These are phyloP conservation scores for Chaetomium sp. DNA, from an alignment of 2,329 filamentous ascomycete genomes.

Conservation along the genomic window DNA sequence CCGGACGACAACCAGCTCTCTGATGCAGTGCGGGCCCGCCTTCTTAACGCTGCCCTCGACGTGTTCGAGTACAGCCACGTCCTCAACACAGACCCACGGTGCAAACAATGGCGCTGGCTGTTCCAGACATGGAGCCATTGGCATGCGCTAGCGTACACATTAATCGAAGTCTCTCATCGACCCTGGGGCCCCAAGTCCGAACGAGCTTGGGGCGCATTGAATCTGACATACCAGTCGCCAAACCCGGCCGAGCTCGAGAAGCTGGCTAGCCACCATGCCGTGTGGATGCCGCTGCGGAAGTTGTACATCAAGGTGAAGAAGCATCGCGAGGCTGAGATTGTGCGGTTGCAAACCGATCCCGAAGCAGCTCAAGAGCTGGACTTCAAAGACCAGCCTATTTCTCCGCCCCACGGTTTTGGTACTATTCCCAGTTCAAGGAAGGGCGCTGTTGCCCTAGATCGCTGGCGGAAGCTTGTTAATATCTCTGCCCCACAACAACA, in stretches of 20 bases:
- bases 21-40: slow-evolving; percentile 26
- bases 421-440: slow-evolving; percentile 42
- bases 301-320: slow-evolving; percentile 47
- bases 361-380: slow-evolving; percentile 46
- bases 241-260: slow-evolving; percentile 39
- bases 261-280: slow-evolving; percentile 40
- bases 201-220: slow-evolving; percentile 41
- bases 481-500: slow-evolving; percentile 20
- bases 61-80: slow-evolving; percentile 50
- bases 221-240: slow-evolving; percentile 26
- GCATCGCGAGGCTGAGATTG: slow-evolving; percentile 46
- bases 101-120: slow-evolving; percentile 50
- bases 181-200: slow-evolving; percentile 42
- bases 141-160: slow-evolving; percentile 50
- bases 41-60: slow-evolving; percentile 47
- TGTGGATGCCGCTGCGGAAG: slow-evolving; percentile 49
- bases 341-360: slow-evolving; percentile 41
- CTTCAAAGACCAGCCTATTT: slow-evolving; percentile 39
- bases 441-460: slow-evolving; percentile 40
- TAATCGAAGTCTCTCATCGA: slow-evolving; percentile 44
- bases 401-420: slow-evolving; percentile 41
- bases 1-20: slow-evolving; percentile 30
- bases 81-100: slow-evolving; percentile 44
- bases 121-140: slow-evolving; percentile 55
- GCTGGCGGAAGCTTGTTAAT: slow-evolving; percentile 46